Base-by-base conservation (phyloP, 805 yeast genomes). In the Hemisphaericaspora nanyangensis region DNA sequence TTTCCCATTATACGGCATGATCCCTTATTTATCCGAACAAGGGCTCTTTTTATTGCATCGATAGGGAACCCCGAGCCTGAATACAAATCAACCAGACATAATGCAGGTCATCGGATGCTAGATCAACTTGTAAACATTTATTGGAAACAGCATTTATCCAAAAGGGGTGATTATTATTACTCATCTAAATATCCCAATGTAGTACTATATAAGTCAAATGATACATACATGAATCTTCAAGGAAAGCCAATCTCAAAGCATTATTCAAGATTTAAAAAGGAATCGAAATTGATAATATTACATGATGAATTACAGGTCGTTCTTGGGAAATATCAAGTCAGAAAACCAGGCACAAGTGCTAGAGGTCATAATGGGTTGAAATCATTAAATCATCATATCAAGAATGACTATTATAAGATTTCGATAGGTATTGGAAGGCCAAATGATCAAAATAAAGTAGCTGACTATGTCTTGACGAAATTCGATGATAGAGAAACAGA, bases 321-420 rank as follows among this genome's bases (percentile, higher is more conserved):
- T 0, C 47, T 80, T 3, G 96, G 97, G 0, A 74, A 77, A 38
- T 65, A 80, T 16, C 83, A 83, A 50, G 55, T 83, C 1, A 68
- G 91, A 34, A 65, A 63, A 13, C 80, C 79, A 11, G 74, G 77
- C 1, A 68, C 82, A 0, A 76, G 86, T 31, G 70, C 80, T 12
- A 67, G 93, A 32, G 96, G 96, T 0, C 98, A 90, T 52, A 88
- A 87, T 53, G 97, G 96, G 0, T 65, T 90, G 19, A 72, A 73
- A 44, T 76, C 83, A 29, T 72, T 90, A 3, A 73, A 72, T 31
- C 47, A 56, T 6, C 30, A 42, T 17, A 56, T 74, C 27, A 65
- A 68, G 26, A 25, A 33, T n/a, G 69, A 66, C 13, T 86, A 81
- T 52, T 70, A 77, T n/a, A 76, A 86, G 36, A 54, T 89, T 11